Evolutionary conservation across 148 eudicot species (phyloP).

Genomic region (Dysphania ambrosioides): DNA sequence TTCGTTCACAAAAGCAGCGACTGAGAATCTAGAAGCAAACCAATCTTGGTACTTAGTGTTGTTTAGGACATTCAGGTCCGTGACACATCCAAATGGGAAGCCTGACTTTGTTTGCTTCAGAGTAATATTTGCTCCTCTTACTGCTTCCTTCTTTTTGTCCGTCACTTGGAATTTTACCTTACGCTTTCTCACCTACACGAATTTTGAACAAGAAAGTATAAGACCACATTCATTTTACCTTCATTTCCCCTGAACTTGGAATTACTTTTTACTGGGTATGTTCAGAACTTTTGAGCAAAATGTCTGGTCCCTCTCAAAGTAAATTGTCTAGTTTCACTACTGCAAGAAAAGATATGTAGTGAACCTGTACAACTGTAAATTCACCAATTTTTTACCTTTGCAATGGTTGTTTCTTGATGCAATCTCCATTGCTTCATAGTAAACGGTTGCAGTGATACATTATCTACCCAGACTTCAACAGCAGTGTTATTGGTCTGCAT

Average conservation of each 20-base stretch:
- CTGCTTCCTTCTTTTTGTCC: constrained; percentile 28
- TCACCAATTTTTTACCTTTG: constrained; percentile 38
- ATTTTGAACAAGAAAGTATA: not conserved
- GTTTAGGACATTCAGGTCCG: constrained; percentile 40
- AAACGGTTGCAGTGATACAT: constrained; percentile 63
- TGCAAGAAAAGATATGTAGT: no score
- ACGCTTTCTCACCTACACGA: constrained; percentile 41
- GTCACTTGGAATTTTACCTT: constrained; percentile 37
- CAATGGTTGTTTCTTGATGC: constrained; percentile 52
- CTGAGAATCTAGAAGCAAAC: constrained; percentile 43
- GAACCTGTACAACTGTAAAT: not conserved
- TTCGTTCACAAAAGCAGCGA: constrained; percentile 41
- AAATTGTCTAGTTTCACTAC: no score
- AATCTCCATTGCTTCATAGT: constrained; percentile 63
- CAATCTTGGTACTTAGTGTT: constrained; percentile 45
- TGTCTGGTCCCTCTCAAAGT: no score
- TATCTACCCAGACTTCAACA: constrained; percentile 58
- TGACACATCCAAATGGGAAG: constrained; percentile 55
- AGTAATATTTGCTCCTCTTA: constrained; percentile 35
- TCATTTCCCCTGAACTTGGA: not conserved
- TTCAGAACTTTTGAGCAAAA: no score
- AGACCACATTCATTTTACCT: not conserved
- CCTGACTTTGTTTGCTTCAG: constrained; percentile 24
- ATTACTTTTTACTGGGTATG: no score
- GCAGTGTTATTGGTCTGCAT: constrained; percentile 43